Base-by-base conservation (phyloP, 441 rosid species). In the Rhodomyrtus psidioides region DNA sequence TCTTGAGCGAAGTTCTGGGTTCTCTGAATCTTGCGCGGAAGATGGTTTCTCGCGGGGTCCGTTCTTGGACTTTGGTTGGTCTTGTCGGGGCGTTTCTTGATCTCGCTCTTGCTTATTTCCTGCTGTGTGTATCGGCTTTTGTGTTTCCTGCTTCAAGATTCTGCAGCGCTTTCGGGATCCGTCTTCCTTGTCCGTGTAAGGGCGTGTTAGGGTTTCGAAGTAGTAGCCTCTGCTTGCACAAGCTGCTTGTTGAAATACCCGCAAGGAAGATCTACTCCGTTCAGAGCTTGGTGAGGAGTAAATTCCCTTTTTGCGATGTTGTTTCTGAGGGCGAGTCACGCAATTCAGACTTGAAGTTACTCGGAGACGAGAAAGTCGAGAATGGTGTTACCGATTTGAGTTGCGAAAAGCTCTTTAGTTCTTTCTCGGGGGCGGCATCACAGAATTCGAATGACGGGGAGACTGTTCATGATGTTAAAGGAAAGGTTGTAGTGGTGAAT, bases 201-300 rank as follows among this genome's bases (percentile, higher is more conserved):
- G 94, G 91, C 59, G 19, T 90, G 79, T 84, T 91, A 46, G 93
- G 90, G 82, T 91, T 85, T 85, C 86, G 75, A 44, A 87, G 86
- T 58, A 86, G 79, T n/a, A 28, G 84, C 79, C 15, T 90, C 39
- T 92, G 94, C 88, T 88, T 87, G 88, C 90, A 88, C 70, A 91
- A 85, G 53, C 84, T 92, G 86, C 89, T 94, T 21, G 85, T 93
- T 86, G 94, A 92, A 84, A 91, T 86, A 87, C 93, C 94, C 65
- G 7, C 53, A 17, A 87, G 85, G 70, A 88, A 44, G 79, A 86
- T 91, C 30, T 54, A 65, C 55, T 84, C 74, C 86, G 92, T 89
- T 89, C 90, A 91, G 62, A 83, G 86, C 70, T 84, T 88, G 86
- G 88, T 90, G 55, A 70, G 84, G 85, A 83, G 84, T 84, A 89